Conservation (phyloP, 1,284 basidiomycete species). For the Trichosporon inkin region DNA sequence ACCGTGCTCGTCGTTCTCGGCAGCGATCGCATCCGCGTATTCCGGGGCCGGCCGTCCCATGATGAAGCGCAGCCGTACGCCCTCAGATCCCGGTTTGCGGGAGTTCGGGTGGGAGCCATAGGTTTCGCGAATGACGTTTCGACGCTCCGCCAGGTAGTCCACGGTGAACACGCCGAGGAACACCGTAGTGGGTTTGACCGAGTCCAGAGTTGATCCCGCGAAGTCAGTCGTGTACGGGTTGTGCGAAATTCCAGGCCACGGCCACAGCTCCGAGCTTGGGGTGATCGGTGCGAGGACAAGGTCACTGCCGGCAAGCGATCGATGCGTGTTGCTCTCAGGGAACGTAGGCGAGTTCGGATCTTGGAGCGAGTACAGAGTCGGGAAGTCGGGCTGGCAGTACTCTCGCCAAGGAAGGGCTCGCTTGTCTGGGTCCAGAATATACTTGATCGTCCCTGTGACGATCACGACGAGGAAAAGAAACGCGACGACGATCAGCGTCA, state of each 20-base stretch:
- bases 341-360: slow-evolving; percentile 14
- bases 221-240: slow-evolving; percentile 29
- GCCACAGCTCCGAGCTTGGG: slow-evolving; percentile 47
- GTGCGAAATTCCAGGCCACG: slow-evolving; percentile 26
- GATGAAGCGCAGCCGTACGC: slow-evolving; percentile 86
- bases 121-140: slow-evolving; percentile 83
- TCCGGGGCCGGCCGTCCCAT: slow-evolving; percentile 77
- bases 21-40: slow-evolving; percentile 71
- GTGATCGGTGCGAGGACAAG: slow-evolving; percentile 32
- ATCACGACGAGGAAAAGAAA: slow-evolving; percentile 58
- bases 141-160: slow-evolving; percentile 77
- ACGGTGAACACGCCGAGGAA: slow-evolving; percentile 89
- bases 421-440: slow-evolving; percentile 93
- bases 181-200: slow-evolving; percentile 82
- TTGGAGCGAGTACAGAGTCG: slow-evolving; percentile 43
- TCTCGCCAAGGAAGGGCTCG: slow-evolving; percentile 87
- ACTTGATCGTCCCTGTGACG: slow-evolving; percentile 69
- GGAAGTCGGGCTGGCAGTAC: slow-evolving; percentile 68
- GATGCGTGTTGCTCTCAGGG: not conserved
- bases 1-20: slow-evolving; percentile 84
- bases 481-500: slow-evolving; percentile 58
- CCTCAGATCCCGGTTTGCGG: slow-evolving; percentile 70
- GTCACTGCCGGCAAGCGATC: slow-evolving; percentile 10
- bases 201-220: slow-evolving; percentile 50
- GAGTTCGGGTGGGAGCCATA: slow-evolving; percentile 81